Evolutionary conservation across 2,329 filamentous ascomycete species (phyloP).

Genomic region (Talaromyces sp.): DNA sequence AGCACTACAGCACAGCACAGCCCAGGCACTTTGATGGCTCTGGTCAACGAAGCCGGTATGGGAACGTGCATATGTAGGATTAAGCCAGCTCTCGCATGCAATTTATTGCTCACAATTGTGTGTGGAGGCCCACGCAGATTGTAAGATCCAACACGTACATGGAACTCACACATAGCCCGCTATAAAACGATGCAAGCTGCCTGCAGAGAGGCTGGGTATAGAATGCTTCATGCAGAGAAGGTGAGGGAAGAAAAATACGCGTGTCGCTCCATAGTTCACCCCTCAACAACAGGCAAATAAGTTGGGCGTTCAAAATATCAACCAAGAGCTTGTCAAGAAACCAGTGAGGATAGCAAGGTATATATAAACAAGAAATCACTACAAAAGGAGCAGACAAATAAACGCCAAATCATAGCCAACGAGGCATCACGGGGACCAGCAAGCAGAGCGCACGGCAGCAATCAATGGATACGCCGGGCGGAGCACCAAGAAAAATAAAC

Average conservation of each 20-base stretch:
- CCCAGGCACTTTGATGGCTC: no score
- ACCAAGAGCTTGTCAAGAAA: neutral
- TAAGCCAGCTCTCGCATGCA: no score
- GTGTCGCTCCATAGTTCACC: constrained; percentile 9
- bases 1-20: no score
- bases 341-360: neutral
- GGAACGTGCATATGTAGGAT: neutral
- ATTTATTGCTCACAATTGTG: neutral
- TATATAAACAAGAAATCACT: neutral
- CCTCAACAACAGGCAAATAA: neutral
- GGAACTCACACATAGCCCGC: neutral
- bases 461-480: neutral
- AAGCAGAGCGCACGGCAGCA: neutral
- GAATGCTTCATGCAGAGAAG: constrained; percentile 12
- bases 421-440: neutral
- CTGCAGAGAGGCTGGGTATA: neutral
- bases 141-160: neutral
- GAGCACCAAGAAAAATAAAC: neutral
- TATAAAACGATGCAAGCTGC: neutral
- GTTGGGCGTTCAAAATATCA: neutral
- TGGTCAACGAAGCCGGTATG: no score
- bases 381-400: neutral
- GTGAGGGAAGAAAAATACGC: no score
- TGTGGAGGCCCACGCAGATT: neutral
- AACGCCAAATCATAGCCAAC: neutral